Conservation (phyloP, 192 early-diverging fungal genomes). For the Gryganskiella cystojenkinii region DNA sequence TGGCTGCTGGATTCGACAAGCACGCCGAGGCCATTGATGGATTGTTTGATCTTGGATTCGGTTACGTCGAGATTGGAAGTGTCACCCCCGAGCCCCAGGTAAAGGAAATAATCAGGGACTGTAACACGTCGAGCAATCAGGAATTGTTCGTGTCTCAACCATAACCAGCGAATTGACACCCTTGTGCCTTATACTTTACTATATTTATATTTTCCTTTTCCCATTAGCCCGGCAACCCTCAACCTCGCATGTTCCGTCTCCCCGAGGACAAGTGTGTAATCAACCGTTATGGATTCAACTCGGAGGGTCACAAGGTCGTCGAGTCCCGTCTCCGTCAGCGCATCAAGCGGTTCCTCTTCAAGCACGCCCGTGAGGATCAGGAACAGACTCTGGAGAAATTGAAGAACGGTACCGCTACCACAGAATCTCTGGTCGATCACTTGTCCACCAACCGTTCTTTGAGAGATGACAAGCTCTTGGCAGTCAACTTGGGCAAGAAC, state of each 20-base stretch:
- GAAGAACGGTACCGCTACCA: conserved; percentile 28
- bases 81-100: conserved; percentile 88
- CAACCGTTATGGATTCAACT: conserved; percentile 94
- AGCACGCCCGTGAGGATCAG: conserved; percentile 56
- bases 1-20: conserved; percentile 95
- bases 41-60: conserved; percentile 88
- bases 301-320: conserved; percentile 76
- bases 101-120: conserved; percentile 1
- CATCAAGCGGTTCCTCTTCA: conserved; percentile 70
- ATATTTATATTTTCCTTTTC: not conserved
- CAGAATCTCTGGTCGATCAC: conserved; percentile 53
- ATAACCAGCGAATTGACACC: not conserved
- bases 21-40: conserved; percentile 89
- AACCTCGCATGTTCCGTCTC: conserved; percentile 88
- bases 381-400: conserved; percentile 58
- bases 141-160: not conserved
- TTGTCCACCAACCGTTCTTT: conserved; percentile 68
- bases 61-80: conserved; percentile 90
- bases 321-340: conserved; percentile 75
- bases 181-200: not conserved
- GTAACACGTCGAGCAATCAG: not conserved
- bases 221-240: conserved; percentile 80
- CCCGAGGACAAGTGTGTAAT: conserved; percentile 78
- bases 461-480: conserved; percentile 68
- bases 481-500: conserved; percentile 92